These are phyloP conservation scores for Eremochloa ophiuroides DNA, from an alignment of 176 grass and related monocot genomes.

Conservation along the genomic window DNA sequence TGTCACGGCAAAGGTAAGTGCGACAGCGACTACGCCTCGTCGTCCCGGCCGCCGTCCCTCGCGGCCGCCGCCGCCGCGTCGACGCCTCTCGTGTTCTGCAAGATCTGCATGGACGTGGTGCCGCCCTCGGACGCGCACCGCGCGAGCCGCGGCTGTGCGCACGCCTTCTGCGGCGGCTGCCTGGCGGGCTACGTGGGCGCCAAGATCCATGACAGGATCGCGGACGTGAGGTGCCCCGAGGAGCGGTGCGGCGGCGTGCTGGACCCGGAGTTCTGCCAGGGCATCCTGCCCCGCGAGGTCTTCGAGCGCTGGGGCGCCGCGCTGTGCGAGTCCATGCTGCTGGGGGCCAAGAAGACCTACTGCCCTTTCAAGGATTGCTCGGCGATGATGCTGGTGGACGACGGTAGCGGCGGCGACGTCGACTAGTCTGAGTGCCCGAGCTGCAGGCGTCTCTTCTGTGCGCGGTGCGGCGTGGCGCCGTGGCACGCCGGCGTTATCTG, in stretches of 20 bases:
- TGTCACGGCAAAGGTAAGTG: background rate
- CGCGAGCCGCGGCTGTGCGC: conserved; percentile 22
- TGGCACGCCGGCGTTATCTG: background rate
- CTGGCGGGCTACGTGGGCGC: conserved; percentile 28
- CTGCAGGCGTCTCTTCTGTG: conserved; percentile 19
- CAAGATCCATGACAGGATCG: conserved; percentile 39
- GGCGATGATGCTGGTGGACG: conserved; percentile 30
- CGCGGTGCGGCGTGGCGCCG: background rate
- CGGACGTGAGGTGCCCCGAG: conserved; percentile 34
- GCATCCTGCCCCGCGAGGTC: background rate
- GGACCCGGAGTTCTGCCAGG: conserved; percentile 28
- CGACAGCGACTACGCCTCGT: background rate
- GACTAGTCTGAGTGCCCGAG: conserved; percentile 5
- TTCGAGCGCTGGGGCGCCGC: conserved; percentile 22
- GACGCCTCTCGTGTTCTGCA: conserved; percentile 30
- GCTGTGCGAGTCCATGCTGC: conserved; percentile 17
- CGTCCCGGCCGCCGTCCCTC: background rate
- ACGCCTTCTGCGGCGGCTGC: conserved; percentile 48
- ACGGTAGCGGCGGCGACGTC: background rate
- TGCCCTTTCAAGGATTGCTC: conserved; percentile 51
- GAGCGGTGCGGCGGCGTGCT: conserved; percentile 24
- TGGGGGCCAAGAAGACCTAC: background rate
- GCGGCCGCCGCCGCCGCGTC: background rate
- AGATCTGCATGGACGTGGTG: conserved; percentile 53
- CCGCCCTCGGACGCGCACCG: background rate